Evolutionary conservation across 2,329 filamentous ascomycete species (phyloP), one percentile per base, ranked within the genome.

Genomic region (Raffaelea albimanens): DNA sequence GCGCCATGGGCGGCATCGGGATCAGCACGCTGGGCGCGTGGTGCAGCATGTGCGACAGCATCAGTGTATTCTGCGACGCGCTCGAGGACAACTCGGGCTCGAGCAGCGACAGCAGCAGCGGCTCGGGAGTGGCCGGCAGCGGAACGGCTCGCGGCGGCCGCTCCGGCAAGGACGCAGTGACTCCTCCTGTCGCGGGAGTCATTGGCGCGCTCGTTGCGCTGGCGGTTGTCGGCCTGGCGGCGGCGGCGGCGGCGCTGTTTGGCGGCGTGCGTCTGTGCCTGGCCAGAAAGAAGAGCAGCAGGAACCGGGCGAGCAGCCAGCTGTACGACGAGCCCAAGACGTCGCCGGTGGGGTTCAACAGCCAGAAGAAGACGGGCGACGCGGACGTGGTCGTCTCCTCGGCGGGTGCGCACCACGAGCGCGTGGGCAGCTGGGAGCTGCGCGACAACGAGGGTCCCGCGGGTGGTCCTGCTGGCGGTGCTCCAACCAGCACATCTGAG

Each of bases 401-500:
- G 40, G 57, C 57, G 7, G 72, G 72, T 1, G 58, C 54, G 4
- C 61, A 62, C 3, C 69, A 73, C 31, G 71, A 70, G 53, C 65
- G 72, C 7, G 57, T 69, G 14, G 72, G 71, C 1, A 74, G 72
- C 56, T 75, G 72, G 72, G 72, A 76, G 53, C 58, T 76, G 45
- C 54, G 58, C 2, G 54, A 56, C 25, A 59, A 58, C 16, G 51
- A 50, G 2, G 53, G n/a, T n/a, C 22, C 13, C 51, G 43, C 36
- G 40, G 18, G 14, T 21, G 45, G 40, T 14, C 49, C 23, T 2
- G 29, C 20, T 11, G 41, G 41, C 22, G 58, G 46, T 36, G 57
- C 49, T 16, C 59, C 53, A 18, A 55, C 57, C 20, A 22, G 19
- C 34, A 19, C 7, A 39, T 2, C 7, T 33, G 5, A 13, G 14